These are phyloP conservation scores for Cenchrus fungigraminus DNA, from an alignment of 176 grass and related monocot species.

Conservation along the genomic window DNA sequence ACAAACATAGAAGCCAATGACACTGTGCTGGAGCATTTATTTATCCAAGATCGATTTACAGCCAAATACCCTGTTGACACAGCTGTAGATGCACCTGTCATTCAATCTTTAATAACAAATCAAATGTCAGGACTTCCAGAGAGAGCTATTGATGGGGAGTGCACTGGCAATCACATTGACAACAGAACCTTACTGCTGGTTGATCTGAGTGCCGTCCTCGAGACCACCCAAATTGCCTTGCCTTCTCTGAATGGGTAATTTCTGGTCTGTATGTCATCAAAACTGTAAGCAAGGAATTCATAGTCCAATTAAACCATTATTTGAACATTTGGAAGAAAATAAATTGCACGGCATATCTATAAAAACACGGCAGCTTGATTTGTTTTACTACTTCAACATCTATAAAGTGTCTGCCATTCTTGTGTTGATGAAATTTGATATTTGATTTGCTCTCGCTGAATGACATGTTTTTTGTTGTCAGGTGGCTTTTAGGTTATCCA, in stretches of 20 bases:
- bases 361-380: not conserved
- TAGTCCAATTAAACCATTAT: not conserved
- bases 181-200: conserved; percentile 37
- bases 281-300: not conserved
- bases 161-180: not conserved
- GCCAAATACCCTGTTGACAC: conserved; percentile 53
- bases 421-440: conserved; percentile 1
- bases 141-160: conserved; percentile 24
- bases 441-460: conserved; percentile 17
- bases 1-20: conserved; percentile 51
- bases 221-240: conserved; percentile 55
- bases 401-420: not conserved
- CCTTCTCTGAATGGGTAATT: conserved; percentile 87
- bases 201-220: conserved; percentile 62
- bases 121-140: conserved; percentile 30
- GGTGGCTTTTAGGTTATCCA: conserved; percentile 95
- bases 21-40: conserved; percentile 49
- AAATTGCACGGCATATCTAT: not conserved
- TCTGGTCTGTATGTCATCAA: conserved; percentile 6
- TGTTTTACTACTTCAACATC: not conserved
- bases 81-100: conserved; percentile 28
- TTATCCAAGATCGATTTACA: conserved; percentile 67
- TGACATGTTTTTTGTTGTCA: conserved; percentile 34
- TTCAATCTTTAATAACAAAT: conserved; percentile 21
- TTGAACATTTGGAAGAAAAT: conserved; percentile 9